Base-by-base conservation (phyloP, 768 basidiomycete species). In the Peribolospora baueri region DNA sequence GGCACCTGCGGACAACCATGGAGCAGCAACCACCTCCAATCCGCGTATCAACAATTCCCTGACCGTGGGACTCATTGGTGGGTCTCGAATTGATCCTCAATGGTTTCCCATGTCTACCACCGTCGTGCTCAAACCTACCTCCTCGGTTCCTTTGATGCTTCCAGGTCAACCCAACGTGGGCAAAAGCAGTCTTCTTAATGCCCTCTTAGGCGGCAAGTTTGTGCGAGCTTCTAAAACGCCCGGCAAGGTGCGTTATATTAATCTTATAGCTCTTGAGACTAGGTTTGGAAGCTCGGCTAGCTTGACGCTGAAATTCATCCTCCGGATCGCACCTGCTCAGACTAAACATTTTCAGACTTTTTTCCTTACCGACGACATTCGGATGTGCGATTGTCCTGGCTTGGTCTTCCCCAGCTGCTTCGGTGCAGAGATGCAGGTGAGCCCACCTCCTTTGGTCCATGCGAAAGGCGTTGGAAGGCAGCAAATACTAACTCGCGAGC, bases 291-390 rank as follows among this genome's bases (percentile, higher is more conserved):
- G 25, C 14, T n/a, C 40, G 5, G 65, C 67, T 4, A 66, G 67
- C 40, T 68, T 66, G 3, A 57, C 66, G 5, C 67, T 66, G 8
- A 65, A 67, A 8, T 42, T 7, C 11, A 25, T 47, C 50, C 46
- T 11, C 53, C 36, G 41, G 54, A 41, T 51, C 25, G 37, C 54
- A 40, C 42, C 7, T 38, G 64, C 65, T 56, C 50, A 71, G 84
- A 93, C 87, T 3, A 93, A 91, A 68, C 87, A 93, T 65, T 86
- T 87, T 64, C 86, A 95, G 66, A 95, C 90, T 0, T 74, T 91
- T 47, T 91, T 81, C 66, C 84, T 81, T 80, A 86, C 84, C 37
- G 68, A 74, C 2, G 78, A 85, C 58, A 75, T 97, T 58, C 81
- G 86, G 49, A 74, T 97, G 7, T 85, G 87, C 43, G 91, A 97